Percentiles rank a stretch among this genome's conserved stretches.
phyloP scores from a whole-genome alignment of 495 filamentous ascomycete species.

The Trichocladium uniseriatum region DNA sequence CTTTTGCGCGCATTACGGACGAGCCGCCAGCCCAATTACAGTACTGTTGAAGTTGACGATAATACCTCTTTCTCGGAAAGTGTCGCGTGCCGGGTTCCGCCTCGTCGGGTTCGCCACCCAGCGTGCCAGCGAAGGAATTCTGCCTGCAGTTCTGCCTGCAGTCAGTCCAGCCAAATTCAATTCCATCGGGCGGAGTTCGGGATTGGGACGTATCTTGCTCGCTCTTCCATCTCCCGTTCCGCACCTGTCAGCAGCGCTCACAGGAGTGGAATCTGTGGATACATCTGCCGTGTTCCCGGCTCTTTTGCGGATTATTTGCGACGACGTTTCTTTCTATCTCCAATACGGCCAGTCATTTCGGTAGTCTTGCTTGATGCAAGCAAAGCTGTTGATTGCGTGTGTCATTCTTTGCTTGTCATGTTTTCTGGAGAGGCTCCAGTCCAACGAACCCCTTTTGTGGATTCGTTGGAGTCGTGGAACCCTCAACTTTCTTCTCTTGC shows the following conservation, averaged over 20 bases:
- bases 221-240: not conserved
- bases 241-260: too few species aligned
- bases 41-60: too few species aligned
- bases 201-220: not conserved
- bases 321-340: too few species aligned
- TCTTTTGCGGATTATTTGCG: too few species aligned
- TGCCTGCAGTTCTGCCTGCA: too few species aligned
- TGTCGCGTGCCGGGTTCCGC: not conserved
- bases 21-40: too few species aligned
- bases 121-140: too few species aligned
- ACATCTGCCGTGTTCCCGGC: too few species aligned
- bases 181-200: not conserved
- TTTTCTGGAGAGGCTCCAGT: not conserved
- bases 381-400: not conserved
- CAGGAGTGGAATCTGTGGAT: too few species aligned
- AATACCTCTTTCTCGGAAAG: too few species aligned
- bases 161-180: too few species aligned
- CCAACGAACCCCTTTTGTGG: not conserved
- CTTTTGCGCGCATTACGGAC: slow-evolving; percentile 2
- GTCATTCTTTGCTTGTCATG: not conserved
- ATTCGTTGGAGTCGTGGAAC: not conserved
- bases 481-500: not conserved
- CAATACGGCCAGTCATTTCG: too few species aligned
- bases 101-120: not conserved
- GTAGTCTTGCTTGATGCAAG: not conserved